Conservation (phyloP, 2,329 filamentous ascomycete species). For the Exophiala lecanii-corni region DNA sequence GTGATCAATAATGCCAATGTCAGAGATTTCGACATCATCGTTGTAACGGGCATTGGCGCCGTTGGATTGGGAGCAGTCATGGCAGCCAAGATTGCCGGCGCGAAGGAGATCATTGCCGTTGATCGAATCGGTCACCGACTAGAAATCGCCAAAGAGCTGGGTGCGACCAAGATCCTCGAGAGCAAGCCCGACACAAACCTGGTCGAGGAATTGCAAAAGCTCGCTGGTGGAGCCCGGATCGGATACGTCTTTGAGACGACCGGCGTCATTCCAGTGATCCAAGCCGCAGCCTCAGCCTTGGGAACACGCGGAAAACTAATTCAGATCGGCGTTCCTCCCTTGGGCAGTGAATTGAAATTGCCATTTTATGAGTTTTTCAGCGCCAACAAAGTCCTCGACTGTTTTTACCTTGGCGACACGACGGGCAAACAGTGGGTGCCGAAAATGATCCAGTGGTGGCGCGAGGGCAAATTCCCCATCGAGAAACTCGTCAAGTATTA, state of each 20-base stretch:
- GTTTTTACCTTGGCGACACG: slow-evolving; percentile 45
- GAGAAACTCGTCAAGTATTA: slow-evolving; percentile 44
- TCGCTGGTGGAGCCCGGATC: slow-evolving; percentile 38
- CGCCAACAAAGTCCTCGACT: slow-evolving; percentile 45
- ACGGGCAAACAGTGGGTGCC: slow-evolving; percentile 40
- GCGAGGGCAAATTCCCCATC: slow-evolving; percentile 44
- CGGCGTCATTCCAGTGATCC: slow-evolving; percentile 41
- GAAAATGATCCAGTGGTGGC: slow-evolving; percentile 47
- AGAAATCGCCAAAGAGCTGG: slow-evolving; percentile 37
- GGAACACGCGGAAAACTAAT: slow-evolving; percentile 46
- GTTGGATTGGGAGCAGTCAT: slow-evolving; percentile 47
- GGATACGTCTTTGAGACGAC: slow-evolving; percentile 50
- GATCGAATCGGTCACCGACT: slow-evolving; percentile 36
- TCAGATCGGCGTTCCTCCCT: slow-evolving; percentile 47
- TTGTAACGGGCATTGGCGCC: slow-evolving; percentile 44
- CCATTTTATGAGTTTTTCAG: slow-evolving; percentile 40
- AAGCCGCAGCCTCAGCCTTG: slow-evolving; percentile 40
- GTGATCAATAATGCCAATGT: slow-evolving; percentile 39
- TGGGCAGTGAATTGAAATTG: slow-evolving; percentile 40
- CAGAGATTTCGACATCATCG: slow-evolving; percentile 34
- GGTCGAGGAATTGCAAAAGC: slow-evolving; percentile 32
- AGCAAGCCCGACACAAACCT: slow-evolving; percentile 26
- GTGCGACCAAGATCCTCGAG: slow-evolving; percentile 30
- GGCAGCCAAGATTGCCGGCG: slow-evolving; percentile 43
- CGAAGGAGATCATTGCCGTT: slow-evolving; percentile 39